phyloP scores from a whole-genome alignment of 345 rosid species.

The Tarenaya hassleriana region DNA sequence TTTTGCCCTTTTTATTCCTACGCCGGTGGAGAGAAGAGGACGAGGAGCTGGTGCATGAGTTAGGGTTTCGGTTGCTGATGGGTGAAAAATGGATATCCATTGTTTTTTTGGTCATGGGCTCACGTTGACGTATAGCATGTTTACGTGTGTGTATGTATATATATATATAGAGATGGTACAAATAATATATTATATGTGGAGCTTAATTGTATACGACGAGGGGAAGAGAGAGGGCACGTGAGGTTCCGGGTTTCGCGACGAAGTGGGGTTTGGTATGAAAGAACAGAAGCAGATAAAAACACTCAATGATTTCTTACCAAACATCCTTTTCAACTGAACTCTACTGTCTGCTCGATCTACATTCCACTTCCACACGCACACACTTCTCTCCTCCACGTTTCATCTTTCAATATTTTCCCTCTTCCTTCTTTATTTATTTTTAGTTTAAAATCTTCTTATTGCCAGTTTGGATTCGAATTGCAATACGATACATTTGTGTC shows the following conservation, averaged over 20 bases:
- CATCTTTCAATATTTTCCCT: too few species aligned
- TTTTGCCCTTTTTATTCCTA: slow-evolving; percentile 12
- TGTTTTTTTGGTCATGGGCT: slow-evolving; percentile 3
- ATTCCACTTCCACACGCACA: too few species aligned
- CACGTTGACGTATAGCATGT: background rate
- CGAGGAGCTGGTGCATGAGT: slow-evolving; percentile 28
- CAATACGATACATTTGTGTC: too few species aligned
- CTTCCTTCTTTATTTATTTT: too few species aligned
- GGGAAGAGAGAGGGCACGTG: slow-evolving; percentile 43
- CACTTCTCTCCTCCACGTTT: too few species aligned
- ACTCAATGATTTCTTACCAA: too few species aligned
- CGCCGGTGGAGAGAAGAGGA: slow-evolving; percentile 33
- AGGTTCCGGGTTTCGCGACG: slow-evolving; percentile 42
- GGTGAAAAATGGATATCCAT: slow-evolving; percentile 18
- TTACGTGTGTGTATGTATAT: too few species aligned
- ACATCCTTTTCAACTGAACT: too few species aligned
- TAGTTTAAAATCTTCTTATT: too few species aligned
- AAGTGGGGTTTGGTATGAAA: slow-evolving; percentile 35
- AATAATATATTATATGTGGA: background rate
- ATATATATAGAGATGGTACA: background rate
- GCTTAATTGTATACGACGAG: too few species aligned
- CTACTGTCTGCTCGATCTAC: too few species aligned
- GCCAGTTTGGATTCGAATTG: too few species aligned
- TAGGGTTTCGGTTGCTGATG: slow-evolving; percentile 18
- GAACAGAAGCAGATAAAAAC: slow-evolving; percentile 27